Percentiles rank a stretch among this genome's conserved stretches.
These are phyloP conservation scores for Aspergillus cejpii DNA, from an alignment of 2,329 filamentous ascomycete genomes.

Conservation along the genomic window DNA sequence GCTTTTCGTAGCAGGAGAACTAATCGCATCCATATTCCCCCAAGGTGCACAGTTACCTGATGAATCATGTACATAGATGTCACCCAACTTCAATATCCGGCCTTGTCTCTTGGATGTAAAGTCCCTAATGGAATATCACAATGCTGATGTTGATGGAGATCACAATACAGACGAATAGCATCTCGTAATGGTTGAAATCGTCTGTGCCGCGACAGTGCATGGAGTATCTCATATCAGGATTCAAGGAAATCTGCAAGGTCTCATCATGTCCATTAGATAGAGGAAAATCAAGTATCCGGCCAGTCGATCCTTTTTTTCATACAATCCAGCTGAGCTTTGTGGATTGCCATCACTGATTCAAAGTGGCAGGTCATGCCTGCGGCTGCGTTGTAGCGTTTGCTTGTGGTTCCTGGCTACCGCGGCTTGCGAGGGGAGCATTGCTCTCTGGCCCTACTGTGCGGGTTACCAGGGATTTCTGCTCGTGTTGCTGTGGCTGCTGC, in stretches of 20 bases:
- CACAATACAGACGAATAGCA: too few relatives aligned
- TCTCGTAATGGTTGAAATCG: too few relatives aligned
- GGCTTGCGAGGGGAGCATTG: neutral
- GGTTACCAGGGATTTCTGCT: neutral
- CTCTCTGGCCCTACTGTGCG: neutral
- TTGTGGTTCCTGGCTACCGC: neutral
- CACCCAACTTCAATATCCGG: neutral
- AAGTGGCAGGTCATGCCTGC: neutral
- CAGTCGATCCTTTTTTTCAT: neutral
- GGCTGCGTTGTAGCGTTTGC: neutral
- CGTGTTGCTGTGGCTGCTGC: constrained; percentile 12
- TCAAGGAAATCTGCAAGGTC: neutral
- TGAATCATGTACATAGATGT: neutral
- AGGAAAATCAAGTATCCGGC: neutral
- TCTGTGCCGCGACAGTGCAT: too few relatives aligned
- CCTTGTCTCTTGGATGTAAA: neutral
- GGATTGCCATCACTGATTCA: too few relatives aligned
- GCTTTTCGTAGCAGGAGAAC: neutral
- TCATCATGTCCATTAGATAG: neutral
- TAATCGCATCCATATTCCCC: too few relatives aligned
- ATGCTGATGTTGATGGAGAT: too few relatives aligned
- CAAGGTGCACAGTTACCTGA: neutral
- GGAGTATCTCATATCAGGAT: neutral
- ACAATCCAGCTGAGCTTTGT: neutral
- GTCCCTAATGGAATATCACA: too few relatives aligned